Conservation (phyloP, 2,329 filamentous ascomycete genomes). For the Ceratocystis alfenasii region DNA sequence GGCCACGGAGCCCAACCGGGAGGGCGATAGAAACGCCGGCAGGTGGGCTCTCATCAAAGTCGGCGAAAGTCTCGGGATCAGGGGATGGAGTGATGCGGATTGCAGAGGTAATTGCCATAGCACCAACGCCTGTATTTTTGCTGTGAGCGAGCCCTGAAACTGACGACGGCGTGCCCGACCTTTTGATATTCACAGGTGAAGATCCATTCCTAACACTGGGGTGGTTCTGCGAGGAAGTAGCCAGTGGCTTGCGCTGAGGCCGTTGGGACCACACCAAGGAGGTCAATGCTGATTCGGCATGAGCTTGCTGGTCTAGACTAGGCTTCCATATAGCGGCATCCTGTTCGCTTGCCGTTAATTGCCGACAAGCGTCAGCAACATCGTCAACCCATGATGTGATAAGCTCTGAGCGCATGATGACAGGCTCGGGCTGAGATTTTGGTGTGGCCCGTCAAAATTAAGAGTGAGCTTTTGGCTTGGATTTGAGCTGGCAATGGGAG, state of each 20-base stretch:
- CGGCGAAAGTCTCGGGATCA: constrained; percentile 12
- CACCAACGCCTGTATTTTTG: not conserved
- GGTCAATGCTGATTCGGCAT: constrained; percentile 15
- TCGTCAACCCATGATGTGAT: constrained; percentile 19
- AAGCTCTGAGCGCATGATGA: constrained; percentile 19
- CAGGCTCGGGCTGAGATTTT: not conserved
- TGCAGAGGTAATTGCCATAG: not conserved
- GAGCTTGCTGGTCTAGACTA: constrained; percentile 10
- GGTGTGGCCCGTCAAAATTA: not conserved
- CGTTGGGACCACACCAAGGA: constrained; percentile 19
- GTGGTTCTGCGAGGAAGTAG: not conserved
- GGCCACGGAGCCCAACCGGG: constrained; percentile 10
- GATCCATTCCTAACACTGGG: constrained; percentile 2
- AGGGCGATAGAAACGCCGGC: constrained; percentile 5
- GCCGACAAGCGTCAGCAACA: constrained; percentile 17
- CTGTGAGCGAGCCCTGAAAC: not conserved
- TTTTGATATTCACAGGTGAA: constrained; percentile 11
- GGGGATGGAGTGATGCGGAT: constrained; percentile 18
- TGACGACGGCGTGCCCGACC: constrained; percentile 5
- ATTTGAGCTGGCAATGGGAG: not conserved
- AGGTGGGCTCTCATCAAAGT: constrained; percentile 6
- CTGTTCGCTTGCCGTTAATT: constrained; percentile 14
- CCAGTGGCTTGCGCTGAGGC: constrained; percentile 12
- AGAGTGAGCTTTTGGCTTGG: not conserved
- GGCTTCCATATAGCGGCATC: constrained; percentile 20